Base-by-base conservation (phyloP, 1,284 basidiomycete species). In the Cutaneotrichosporon arboriforme region DNA sequence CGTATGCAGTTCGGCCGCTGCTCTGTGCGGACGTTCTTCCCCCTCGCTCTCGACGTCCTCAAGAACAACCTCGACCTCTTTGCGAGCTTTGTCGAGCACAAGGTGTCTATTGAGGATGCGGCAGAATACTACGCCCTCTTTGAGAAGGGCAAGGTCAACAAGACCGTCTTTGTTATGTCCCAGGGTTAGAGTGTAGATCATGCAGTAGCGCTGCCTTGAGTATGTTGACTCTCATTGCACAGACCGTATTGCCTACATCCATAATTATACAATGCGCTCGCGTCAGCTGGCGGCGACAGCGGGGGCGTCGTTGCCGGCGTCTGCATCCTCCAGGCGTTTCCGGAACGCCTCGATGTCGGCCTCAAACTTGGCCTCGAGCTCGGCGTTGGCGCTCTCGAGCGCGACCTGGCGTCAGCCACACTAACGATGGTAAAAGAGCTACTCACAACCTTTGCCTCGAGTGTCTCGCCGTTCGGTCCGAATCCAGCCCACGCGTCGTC, bases 1-100 rank as follows among this genome's bases (percentile, higher is more conserved):
- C 62, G 64, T 9, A 43, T 71, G 31, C 70, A 72, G 61, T 73
- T 72, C 46, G 91, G 90, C 9, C 81, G 90, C 15, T 94, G 90
- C 67, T 89, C 88, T 15, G 90, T 88, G 8, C 80, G 85, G 14
- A 83, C 85, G 1, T 84, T 90, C 79, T 85, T 89, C 61, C 84
- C 84, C 2, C 74, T 82, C 51, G 88, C 87, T 0, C 78, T 87
- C 37, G 82, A 85, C 60, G 73, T 91, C 20, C 73, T 92, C 73
- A 43, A 56, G 45, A 55, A 60, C 46, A 71, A 69, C 59, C 57
- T 64, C 23, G 66, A 69, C 26, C 49, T 74, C 36, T 73, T 74
- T 52, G 51, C 52, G 8, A 59, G 58, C 23, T 75, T 76, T 53
- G 67, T 76, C 41, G 65, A 70, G 52, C 60, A 76, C 55, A 59